Conservation (phyloP, 495 filamentous ascomycete genomes). For the Platismatia glauca region DNA sequence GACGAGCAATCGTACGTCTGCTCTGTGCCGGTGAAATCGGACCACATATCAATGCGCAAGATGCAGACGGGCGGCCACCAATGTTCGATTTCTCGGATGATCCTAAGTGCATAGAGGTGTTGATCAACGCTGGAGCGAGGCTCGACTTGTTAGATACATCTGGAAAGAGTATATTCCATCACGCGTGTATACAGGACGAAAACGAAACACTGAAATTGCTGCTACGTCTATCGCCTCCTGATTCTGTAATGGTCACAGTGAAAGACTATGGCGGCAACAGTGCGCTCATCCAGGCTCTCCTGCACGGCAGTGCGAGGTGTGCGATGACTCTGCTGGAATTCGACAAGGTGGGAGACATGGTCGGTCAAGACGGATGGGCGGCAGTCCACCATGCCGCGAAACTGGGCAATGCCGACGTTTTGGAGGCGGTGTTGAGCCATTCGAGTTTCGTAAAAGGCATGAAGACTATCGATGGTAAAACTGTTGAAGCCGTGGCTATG, state of each 20-base stretch:
- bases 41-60: slow-evolving; percentile 8
- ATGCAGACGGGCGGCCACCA: slow-evolving; percentile 14
- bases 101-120: slow-evolving; percentile 10
- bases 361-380: slow-evolving; percentile 17
- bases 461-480: slow-evolving; percentile 21
- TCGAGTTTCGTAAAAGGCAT: slow-evolving; percentile 8
- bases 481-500: slow-evolving; percentile 17
- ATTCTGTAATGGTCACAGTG: slow-evolving; percentile 8
- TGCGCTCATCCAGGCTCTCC: slow-evolving; percentile 13
- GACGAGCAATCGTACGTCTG: slow-evolving; percentile 7
- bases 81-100: slow-evolving; percentile 17
- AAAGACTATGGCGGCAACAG: slow-evolving; percentile 17
- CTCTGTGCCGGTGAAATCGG: slow-evolving; percentile 1
- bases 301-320: not conserved
- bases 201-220: slow-evolving; percentile 1
- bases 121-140: slow-evolving; percentile 6
- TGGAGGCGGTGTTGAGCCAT: slow-evolving; percentile 5
- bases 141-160: slow-evolving; percentile 12
- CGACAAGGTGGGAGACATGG: slow-evolving; percentile 11
- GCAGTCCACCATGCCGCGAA: slow-evolving; percentile 16
- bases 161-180: slow-evolving; percentile 14
- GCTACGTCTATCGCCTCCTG: not conserved
- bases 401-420: slow-evolving; percentile 10
- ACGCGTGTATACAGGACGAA: slow-evolving; percentile 17
- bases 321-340: slow-evolving; percentile 8